A percentile compares a stretch with the other conserved stretches of the same genome.
Evolutionary conservation across 495 filamentous ascomycete genomes (phyloP).

Genomic region (Elasticomyces elasticus): DNA sequence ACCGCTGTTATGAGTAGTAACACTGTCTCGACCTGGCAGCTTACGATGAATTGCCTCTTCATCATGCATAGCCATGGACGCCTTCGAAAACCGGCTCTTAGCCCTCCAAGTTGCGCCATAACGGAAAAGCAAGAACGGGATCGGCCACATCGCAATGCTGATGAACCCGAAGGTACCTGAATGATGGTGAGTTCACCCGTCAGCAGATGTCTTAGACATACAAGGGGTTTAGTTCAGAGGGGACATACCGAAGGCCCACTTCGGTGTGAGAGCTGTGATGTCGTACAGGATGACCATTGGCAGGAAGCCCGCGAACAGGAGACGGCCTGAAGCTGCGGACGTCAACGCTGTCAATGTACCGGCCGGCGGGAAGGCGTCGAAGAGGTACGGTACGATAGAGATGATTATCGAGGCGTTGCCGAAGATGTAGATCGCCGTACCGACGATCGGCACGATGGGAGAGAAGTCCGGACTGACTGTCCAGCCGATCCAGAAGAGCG

Average conservation of each 20-base stretch:
- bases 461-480: constrained; percentile 23
- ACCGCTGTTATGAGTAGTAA: no score
- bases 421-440: constrained; percentile 25
- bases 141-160: constrained; percentile 17
- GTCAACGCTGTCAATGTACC: constrained; percentile 27
- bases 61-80: background rate
- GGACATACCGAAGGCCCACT: constrained; percentile 24
- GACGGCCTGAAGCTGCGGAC: constrained; percentile 18
- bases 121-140: constrained; percentile 24
- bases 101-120: constrained; percentile 20
- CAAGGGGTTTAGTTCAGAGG: no score
- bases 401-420: constrained; percentile 29
- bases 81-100: background rate
- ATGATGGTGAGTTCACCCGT: no score
- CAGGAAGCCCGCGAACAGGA: constrained; percentile 21
- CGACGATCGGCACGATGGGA: constrained; percentile 23
- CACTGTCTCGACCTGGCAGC: background rate
- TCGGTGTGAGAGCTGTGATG: constrained; percentile 23
- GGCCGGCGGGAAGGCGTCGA: constrained; percentile 34
- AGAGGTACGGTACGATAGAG: constrained; percentile 34
- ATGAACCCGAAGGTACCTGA: constrained; percentile 32
- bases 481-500: constrained; percentile 29
- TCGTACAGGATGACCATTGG: constrained; percentile 21
- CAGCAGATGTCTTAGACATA: no score
- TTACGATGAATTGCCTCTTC: background rate